Conservation (phyloP, 768 basidiomycete genomes). For the Russula ochroleuca region DNA sequence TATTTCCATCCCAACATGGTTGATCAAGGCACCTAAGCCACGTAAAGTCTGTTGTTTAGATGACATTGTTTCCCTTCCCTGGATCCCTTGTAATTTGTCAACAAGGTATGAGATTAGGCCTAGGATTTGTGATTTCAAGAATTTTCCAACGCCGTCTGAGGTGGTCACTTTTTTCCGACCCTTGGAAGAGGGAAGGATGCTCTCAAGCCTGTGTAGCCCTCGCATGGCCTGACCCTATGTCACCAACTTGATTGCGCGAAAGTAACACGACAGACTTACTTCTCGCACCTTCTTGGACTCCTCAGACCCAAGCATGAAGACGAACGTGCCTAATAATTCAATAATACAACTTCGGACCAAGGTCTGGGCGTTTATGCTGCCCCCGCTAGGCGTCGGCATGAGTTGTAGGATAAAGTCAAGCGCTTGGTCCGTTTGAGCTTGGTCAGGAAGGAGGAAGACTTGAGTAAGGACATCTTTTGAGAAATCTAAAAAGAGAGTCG, state of each 20-base stretch:
- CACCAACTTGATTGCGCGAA: not conserved
- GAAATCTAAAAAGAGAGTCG: conserved; percentile 52
- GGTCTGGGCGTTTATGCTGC: conserved; percentile 40
- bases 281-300: conserved; percentile 41
- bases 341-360: conserved; percentile 66
- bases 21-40: conserved; percentile 70
- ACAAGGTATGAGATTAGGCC: conserved; percentile 83
- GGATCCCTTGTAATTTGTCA: conserved; percentile 79
- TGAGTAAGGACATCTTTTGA: conserved; percentile 59
- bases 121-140: conserved; percentile 74
- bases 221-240: conserved; percentile 35
- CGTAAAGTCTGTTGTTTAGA: conserved; percentile 76
- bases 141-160: conserved; percentile 45
- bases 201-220: conserved; percentile 45
- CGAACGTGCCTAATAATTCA: conserved; percentile 67
- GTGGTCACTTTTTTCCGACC: conserved; percentile 31
- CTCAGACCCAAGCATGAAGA: conserved; percentile 73
- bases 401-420: conserved; percentile 58
- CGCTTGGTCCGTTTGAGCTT: conserved; percentile 52
- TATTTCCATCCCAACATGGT: conserved; percentile 64
- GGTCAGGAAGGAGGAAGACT: conserved; percentile 55
- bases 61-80: conserved; percentile 64
- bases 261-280: conserved; percentile 26
- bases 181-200: conserved; percentile 31
- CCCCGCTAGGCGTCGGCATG: conserved; percentile 45